Conservation (phyloP, 164 flowering plant genomes). For the Chimonanthus praecox region DNA sequence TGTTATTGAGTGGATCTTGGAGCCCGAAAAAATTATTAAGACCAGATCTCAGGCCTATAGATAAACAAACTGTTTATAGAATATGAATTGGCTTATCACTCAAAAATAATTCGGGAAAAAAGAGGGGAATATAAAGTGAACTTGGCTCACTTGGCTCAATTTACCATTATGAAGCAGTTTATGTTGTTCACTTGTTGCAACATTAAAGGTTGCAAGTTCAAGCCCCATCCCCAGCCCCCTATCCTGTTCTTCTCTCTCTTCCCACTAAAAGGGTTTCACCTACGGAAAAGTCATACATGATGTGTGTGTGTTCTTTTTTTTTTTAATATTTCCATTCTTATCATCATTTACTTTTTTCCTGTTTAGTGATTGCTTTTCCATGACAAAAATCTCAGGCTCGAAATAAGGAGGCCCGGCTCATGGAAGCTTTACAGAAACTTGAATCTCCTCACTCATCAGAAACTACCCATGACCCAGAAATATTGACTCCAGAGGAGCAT, state of each 20-base stretch:
- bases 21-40: neutral
- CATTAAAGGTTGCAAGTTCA: too few species aligned
- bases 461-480: slow-evolving; percentile 87
- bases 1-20: neutral
- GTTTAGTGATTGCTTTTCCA: neutral
- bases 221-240: too few species aligned
- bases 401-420: slow-evolving; percentile 70
- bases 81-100: too few species aligned
- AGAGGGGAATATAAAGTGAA: too few species aligned
- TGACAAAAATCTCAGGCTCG: slow-evolving; percentile 42
- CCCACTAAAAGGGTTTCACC: neutral
- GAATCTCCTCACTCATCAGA: slow-evolving; percentile 72
- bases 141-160: too few species aligned
- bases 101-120: too few species aligned
- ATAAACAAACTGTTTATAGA: too few species aligned
- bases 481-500: slow-evolving; percentile 96
- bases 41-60: too few species aligned
- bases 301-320: neutral
- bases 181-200: too few species aligned
- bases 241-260: neutral
- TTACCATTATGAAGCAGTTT: too few species aligned
- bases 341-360: neutral
- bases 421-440: slow-evolving; percentile 62
- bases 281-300: too few species aligned
- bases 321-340: too few species aligned